Evolutionary conservation across 148 eudicot genomes (phyloP).

Genomic region (Nyssa sinensis): DNA sequence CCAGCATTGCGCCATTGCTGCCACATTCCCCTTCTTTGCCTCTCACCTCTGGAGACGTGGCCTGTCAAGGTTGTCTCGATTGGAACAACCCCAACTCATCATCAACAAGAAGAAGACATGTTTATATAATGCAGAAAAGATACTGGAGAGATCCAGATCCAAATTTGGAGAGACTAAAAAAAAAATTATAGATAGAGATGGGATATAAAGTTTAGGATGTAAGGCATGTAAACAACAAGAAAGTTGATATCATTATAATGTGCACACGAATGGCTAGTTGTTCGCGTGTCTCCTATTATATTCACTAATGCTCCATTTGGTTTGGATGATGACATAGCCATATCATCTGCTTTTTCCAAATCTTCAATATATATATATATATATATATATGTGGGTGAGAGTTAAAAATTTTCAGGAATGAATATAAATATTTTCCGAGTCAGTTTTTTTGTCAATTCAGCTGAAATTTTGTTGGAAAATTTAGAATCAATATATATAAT

Average conservation of each 20-base stretch:
- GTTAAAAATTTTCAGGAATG: too few species aligned
- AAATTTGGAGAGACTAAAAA: neutral
- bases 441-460: too few species aligned
- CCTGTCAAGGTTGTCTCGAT: neutral
- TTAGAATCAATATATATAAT: too few species aligned
- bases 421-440: too few species aligned
- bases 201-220: too few species aligned
- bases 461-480: too few species aligned
- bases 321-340: neutral
- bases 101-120: neutral
- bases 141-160: neutral
- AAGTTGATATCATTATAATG: neutral
- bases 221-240: neutral
- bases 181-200: neutral
- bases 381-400: too few species aligned
- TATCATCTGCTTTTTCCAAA: too few species aligned
- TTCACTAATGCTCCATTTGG: neutral
- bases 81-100: neutral
- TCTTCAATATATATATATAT: too few species aligned
- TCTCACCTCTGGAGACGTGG: neutral
- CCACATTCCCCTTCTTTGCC: constrained; percentile 8
- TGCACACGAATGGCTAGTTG: neutral
- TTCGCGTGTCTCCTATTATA: neutral
- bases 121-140: neutral
- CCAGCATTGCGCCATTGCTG: neutral